Conservation (phyloP, 2,329 filamentous ascomycete genomes). For the Colletotrichum abscissum region DNA sequence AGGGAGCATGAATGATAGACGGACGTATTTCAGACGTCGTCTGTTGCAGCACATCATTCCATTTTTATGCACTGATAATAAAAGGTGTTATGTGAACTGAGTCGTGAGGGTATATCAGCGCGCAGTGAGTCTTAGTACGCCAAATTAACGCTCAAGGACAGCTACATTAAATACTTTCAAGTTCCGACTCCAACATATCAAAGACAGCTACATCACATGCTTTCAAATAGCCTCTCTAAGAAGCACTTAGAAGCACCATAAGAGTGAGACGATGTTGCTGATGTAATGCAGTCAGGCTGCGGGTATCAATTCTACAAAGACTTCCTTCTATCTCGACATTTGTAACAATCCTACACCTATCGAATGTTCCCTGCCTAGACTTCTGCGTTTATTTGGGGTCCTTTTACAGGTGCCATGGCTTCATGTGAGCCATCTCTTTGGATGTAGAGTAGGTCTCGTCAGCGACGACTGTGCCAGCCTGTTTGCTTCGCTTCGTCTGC, state of each 20-base stretch:
- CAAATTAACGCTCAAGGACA: too few relatives aligned
- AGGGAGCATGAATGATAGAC: neutral
- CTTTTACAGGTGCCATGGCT: neutral
- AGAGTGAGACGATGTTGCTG: neutral
- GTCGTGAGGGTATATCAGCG: neutral
- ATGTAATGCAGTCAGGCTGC: neutral
- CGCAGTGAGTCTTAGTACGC: neutral
- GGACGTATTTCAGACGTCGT: neutral
- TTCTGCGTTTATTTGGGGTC: neutral
- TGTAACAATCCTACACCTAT: neutral
- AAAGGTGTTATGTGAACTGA: neutral
- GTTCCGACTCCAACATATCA: neutral
- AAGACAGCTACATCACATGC: neutral
- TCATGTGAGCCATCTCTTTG: neutral
- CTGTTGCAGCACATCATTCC: neutral
- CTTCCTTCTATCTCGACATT: neutral
- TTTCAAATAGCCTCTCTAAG: neutral
- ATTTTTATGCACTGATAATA: neutral
- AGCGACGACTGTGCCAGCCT: neutral
- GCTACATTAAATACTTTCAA: too few relatives aligned
- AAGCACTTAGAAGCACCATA: neutral
- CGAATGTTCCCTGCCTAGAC: neutral
- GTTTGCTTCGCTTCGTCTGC: neutral
- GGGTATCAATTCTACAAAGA: conserved; percentile 10
- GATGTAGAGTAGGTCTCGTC: neutral